phyloP scores from a whole-genome alignment of 768 basidiomycete species.

The Trametes sanguinea region DNA sequence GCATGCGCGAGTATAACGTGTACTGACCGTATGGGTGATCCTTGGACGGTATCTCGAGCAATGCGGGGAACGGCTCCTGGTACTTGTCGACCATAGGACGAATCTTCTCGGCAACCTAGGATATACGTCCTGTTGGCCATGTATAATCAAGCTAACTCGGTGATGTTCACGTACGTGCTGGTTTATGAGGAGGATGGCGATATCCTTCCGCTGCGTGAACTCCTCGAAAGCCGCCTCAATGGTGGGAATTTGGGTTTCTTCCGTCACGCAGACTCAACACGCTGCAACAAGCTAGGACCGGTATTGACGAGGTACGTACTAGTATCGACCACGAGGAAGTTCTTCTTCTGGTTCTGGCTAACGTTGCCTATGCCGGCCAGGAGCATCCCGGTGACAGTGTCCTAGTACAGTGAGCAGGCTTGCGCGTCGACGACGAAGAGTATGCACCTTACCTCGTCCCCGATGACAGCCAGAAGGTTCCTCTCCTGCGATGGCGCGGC shows the following conservation, averaged over 20 bases:
- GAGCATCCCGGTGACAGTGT: slow-evolving; percentile 94
- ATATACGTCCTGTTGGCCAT: neutral
- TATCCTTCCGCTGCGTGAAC: slow-evolving; percentile 91
- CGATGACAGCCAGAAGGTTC: slow-evolving; percentile 91
- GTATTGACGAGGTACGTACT: slow-evolving; percentile 55
- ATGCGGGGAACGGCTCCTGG: slow-evolving; percentile 92
- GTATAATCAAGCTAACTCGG: neutral
- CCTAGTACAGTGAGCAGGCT: slow-evolving; percentile 49
- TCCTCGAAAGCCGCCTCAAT: slow-evolving; percentile 95
- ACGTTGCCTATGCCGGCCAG: slow-evolving; percentile 95
- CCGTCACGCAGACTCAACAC: neutral
- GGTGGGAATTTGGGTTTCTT: slow-evolving; percentile 88
- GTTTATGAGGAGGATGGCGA: slow-evolving; percentile 96
- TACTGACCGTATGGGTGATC: slow-evolving; percentile 88
- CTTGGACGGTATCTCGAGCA: slow-evolving; percentile 97
- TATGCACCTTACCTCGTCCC: slow-evolving; percentile 76
- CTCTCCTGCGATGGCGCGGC: slow-evolving; percentile 73
- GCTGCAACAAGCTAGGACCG: neutral
- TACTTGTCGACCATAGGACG: slow-evolving; percentile 93
- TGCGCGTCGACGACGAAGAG: neutral
- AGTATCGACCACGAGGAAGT: slow-evolving; percentile 92
- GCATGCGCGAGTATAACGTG: too few species aligned
- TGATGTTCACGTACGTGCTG: slow-evolving; percentile 74
- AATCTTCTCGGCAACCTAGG: slow-evolving; percentile 95
- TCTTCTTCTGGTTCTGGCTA: slow-evolving; percentile 91